Conservation (phyloP, 768 basidiomycete genomes). For the Termitomyces sp. region DNA sequence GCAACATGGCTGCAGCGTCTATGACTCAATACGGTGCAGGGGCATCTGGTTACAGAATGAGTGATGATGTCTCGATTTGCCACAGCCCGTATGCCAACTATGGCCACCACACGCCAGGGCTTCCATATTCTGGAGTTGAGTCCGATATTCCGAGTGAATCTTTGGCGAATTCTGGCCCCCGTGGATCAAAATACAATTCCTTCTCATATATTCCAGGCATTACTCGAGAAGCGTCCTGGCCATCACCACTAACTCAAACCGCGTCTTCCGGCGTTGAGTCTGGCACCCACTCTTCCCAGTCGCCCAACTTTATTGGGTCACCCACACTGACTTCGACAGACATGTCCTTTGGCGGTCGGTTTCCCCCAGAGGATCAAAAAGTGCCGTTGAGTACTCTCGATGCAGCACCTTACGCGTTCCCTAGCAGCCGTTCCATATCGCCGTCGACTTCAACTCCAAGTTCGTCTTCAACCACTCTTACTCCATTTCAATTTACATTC, state of each 20-base stretch:
- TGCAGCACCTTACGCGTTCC: conserved; percentile 52
- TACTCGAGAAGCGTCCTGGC: conserved; percentile 35
- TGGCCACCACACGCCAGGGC: conserved; percentile 42
- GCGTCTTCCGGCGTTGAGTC: conserved; percentile 36
- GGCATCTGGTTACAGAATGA: conserved; percentile 42
- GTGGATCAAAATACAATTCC: conserved; percentile 45
- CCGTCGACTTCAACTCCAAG: conserved; percentile 53
- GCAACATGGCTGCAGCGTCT: conserved; percentile 24
- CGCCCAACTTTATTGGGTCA: conserved; percentile 51
- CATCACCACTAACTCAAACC: conserved; percentile 23
- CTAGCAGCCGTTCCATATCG: conserved; percentile 67
- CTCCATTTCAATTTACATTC: conserved; percentile 65
- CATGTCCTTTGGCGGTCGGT: conserved; percentile 22
- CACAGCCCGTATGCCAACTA: conserved; percentile 43
- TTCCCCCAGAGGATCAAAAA: conserved; percentile 51
- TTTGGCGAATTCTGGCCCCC: conserved; percentile 29
- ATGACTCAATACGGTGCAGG: conserved; percentile 29
- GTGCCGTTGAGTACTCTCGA: conserved; percentile 44
- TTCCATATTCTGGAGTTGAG: conserved; percentile 24
- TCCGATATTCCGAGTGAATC: conserved; percentile 23
- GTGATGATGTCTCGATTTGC: conserved; percentile 38
- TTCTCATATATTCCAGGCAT: conserved; percentile 37
- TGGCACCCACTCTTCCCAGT: conserved; percentile 41
- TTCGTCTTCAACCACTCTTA: conserved; percentile 58
- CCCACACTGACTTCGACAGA: conserved; percentile 42